Evolutionary conservation across 2,329 filamentous ascomycete genomes (phyloP), one percentile per base, ranked within the genome.

Genomic region (Cryphonectria japonica): DNA sequence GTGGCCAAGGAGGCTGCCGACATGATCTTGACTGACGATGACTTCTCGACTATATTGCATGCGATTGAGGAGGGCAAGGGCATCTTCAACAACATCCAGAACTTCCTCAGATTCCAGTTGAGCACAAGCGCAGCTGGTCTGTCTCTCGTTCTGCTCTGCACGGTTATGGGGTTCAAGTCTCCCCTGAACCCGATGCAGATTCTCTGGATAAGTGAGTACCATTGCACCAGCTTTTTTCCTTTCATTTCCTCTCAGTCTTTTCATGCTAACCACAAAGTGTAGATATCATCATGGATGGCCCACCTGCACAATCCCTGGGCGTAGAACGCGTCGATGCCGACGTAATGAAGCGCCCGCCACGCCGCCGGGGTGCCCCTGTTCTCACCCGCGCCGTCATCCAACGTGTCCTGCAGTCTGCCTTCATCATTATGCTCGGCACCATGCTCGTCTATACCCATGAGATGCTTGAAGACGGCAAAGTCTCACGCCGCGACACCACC

Each of bases 251-350:
- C 34, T 34, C 22, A n/a, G 16, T 8, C 37, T 19, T 19, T 13
- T 29, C 22, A 50, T 67, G 41, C 73, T 74, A 59, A 74, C 52
- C 26, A 43, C 8, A 46, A 50, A 46, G 32, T 14, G 16, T 76
- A 98, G 95, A 99, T 80, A 98, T 99, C 78, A 95, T 99, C 77
- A 99, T 99, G 97, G 97, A 99, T 82, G 96, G 97, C 13, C 96
- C 96, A 22, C 96, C 96, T 0, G 96, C 96, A 1, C 96, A 99
- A 82, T 99, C 96, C 14, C 90, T 99, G 1, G 97, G 96, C 54
- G 96, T 99, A 50, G 96, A 99, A 79, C 91, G 91, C 26, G 96
- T 99, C 63, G 96, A 98, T 78, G 94, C 93, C 39, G 92, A 95
- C 73, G 94, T 99, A 68, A 98, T 99, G 93, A 92, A 88, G 73